Percentiles rank a stretch among this genome's conserved stretches.
phyloP scores from a whole-genome alignment of 108 stramenopile species.

The Ochromonas danica region DNA sequence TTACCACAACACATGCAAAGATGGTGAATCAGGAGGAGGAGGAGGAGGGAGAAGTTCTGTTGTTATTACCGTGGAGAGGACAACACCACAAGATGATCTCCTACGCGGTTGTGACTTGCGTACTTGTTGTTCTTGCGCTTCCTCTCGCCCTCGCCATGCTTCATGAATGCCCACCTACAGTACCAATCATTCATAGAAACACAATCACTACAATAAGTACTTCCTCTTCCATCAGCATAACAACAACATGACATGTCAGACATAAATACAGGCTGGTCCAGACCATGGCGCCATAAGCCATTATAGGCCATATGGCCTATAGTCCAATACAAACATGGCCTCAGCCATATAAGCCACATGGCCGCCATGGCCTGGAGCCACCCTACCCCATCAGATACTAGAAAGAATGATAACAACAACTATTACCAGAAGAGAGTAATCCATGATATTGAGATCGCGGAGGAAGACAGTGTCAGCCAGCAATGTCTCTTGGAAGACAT shows the following conservation, averaged over 20 bases:
- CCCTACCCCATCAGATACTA: too few species aligned
- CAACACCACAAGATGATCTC: background rate
- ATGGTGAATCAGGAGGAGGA: background rate
- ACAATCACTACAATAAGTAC: too few species aligned
- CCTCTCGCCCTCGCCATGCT: too few species aligned
- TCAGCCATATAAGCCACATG: slow-evolving; percentile 7
- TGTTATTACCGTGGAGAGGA: background rate
- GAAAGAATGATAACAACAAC: too few species aligned
- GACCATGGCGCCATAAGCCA: too few species aligned
- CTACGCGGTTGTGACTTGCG: background rate
- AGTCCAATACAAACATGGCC: slow-evolving; percentile 33
- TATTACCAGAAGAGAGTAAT: slow-evolving; percentile 54
- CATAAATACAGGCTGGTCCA: too few species aligned
- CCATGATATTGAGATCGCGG: slow-evolving; percentile 56
- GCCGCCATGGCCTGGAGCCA: slow-evolving; percentile 18
- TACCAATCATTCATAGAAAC: too few species aligned
- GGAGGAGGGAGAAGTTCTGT: background rate
- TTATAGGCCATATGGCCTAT: background rate
- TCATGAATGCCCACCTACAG: too few species aligned
- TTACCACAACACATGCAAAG: background rate
- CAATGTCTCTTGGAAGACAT: slow-evolving; percentile 36
- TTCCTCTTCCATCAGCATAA: too few species aligned
- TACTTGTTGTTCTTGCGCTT: too few species aligned
- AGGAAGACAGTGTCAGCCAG: slow-evolving; percentile 42
- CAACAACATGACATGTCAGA: too few species aligned